Conservation (phyloP, 2,329 filamentous ascomycete species). For the Blumeria hordei region DNA sequence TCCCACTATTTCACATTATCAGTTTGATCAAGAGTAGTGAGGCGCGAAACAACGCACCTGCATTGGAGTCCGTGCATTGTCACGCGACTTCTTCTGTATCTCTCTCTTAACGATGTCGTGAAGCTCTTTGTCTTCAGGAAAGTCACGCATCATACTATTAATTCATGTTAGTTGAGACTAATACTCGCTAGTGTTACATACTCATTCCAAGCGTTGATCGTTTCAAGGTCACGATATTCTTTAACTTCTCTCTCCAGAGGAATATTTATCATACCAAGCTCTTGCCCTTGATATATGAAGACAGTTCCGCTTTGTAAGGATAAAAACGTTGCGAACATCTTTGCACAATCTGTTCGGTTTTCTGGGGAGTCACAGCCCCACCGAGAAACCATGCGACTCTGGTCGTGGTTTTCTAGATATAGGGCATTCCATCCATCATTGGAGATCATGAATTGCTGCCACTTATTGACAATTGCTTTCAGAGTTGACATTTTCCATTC, state of each 20-base stretch:
- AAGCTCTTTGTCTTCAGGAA: conserved; percentile 17
- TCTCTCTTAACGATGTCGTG: conserved; percentile 20
- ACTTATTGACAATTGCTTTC: conserved; percentile 23
- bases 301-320: conserved; percentile 27
- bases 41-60: conserved; percentile 12
- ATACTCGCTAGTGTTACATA: conserved; percentile 2
- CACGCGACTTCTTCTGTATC: conserved; percentile 34
- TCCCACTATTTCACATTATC: conserved; percentile 27
- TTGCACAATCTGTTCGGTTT: conserved; percentile 20
- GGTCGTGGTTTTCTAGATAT: conserved; percentile 34
- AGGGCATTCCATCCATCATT: conserved; percentile 31
- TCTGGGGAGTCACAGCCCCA: conserved; percentile 21
- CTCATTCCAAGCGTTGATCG: conserved; percentile 24
- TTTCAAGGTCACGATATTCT: conserved; percentile 45
- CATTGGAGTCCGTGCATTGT: conserved; percentile 48
- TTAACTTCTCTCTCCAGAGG: conserved; percentile 32
- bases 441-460: conserved; percentile 25
- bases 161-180: background rate
- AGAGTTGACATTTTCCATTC: conserved; percentile 17
- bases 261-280: conserved; percentile 32
- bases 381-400: conserved; percentile 25
- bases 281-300: conserved; percentile 36
- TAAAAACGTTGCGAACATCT: conserved; percentile 28
- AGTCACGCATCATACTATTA: conserved; percentile 14
- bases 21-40: background rate